Percentiles rank a stretch among this genome's conserved stretches.
Evolutionary conservation across 257 asterid genomes (phyloP).

Genomic region (Schizonepeta tenuifolia): DNA sequence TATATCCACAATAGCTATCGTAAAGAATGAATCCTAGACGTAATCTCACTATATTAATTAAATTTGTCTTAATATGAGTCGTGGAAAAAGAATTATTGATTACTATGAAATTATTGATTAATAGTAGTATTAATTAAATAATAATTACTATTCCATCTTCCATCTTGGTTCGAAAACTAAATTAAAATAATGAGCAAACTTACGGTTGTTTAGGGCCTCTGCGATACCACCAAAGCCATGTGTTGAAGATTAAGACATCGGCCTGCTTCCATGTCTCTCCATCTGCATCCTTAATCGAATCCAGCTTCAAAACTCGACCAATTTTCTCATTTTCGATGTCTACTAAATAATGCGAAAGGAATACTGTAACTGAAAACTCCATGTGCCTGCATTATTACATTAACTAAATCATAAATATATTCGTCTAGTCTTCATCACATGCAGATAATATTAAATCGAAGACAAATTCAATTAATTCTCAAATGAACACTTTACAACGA

Average conservation of each 20-base stretch:
- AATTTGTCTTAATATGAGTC: neutral
- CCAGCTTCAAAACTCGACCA: conserved; percentile 55
- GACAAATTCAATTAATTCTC: neutral
- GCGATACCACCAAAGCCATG: conserved; percentile 83
- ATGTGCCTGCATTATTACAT: conserved; percentile 47
- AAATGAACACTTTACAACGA: neutral
- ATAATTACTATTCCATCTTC: neutral
- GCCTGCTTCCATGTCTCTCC: conserved; percentile 56
- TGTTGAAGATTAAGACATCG: conserved; percentile 63
- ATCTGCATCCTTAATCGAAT: conserved; percentile 48
- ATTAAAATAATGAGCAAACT: neutral
- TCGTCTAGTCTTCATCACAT: neutral
- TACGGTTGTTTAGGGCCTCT: conserved; percentile 63
- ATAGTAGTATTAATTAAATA: too few relatives aligned
- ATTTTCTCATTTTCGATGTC: conserved; percentile 42
- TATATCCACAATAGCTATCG: neutral
- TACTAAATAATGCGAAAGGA: conserved; percentile 54
- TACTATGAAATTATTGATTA: neutral
- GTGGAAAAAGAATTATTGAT: neutral
- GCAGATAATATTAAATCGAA: neutral
- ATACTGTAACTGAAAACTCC: conserved; percentile 40
- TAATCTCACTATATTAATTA: neutral
- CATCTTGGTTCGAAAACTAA: neutral
- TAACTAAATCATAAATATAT: neutral
- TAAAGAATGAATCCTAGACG: neutral